phyloP scores from a whole-genome alignment of 495 filamentous ascomycete genomes.

The Tuber magnatum region DNA sequence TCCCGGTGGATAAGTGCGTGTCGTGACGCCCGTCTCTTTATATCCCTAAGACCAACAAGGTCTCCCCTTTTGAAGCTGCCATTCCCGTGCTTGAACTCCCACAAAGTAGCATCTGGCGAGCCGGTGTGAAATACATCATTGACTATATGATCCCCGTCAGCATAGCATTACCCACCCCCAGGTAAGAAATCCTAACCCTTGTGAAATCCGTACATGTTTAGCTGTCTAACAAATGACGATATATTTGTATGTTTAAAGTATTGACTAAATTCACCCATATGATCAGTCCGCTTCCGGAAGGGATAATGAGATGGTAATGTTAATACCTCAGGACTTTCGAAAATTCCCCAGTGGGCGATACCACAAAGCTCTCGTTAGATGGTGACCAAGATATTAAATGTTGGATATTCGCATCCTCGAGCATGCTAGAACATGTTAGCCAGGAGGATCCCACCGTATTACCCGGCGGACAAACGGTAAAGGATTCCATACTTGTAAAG shows the following conservation, averaged over 20 bases:
- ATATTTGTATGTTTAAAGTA: conserved; percentile 99
- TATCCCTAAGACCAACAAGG: conserved; percentile 82
- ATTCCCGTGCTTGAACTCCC: conserved; percentile 99
- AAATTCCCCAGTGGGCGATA: conserved; percentile 94
- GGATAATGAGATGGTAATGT: conserved; percentile 22
- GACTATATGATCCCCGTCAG: conserved; percentile 50
- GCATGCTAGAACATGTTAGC: conserved; percentile 63
- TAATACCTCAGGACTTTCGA: conserved; percentile 91
- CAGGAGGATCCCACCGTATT: not conserved
- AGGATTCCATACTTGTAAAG: conserved; percentile 79
- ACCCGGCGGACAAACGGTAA: conserved; percentile 12
- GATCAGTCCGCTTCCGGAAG: conserved; percentile 30
- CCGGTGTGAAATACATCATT: conserved; percentile 98
- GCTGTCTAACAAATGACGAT: conserved; percentile 92
- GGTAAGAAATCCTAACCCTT: conserved; percentile 62
- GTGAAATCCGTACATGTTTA: conserved; percentile 99
- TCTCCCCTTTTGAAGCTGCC: conserved; percentile 96
- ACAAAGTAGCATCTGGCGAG: conserved; percentile 86
- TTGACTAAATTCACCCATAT: conserved; percentile 50
- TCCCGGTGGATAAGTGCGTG: conserved; percentile 94
- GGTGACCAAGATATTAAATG: conserved; percentile 94
- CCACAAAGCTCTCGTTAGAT: conserved; percentile 93
- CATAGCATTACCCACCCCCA: not conserved
- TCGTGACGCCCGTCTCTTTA: conserved; percentile 91
- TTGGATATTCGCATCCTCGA: conserved; percentile 86